Base-by-base conservation (phyloP, 805 yeast genomes). In the Sungouiella thailandica region DNA sequence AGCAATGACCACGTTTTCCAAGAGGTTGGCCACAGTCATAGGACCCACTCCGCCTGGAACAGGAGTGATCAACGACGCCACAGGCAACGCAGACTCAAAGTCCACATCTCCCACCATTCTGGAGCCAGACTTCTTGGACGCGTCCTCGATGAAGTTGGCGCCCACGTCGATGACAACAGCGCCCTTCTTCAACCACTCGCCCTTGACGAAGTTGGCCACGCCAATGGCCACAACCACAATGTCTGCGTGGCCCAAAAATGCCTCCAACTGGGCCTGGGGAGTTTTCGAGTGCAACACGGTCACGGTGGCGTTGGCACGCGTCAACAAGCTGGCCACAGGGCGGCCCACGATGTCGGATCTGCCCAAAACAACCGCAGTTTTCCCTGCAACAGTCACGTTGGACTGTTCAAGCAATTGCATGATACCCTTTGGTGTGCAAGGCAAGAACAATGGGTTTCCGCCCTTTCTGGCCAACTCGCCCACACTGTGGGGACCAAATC, bases 11-110 rank as follows among this genome's bases (percentile, higher is more conserved):
- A 83, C 88, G 55, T 84, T 84, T 44, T 77, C 78, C 57, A 82
- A 74, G 36, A 84, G 65, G 77, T 80, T 80, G 17, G 93, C 93
- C 29, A 84, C 90, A 10, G 94, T 84, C 94, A 84, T 84, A 53
- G 94, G 94, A 33, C 94, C 94, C 44, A 84, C 94, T 46, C 94
- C 94, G 56, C 94, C 94, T 33, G 94, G 94, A 38, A 84, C 94
- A 7, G 94, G 94, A n/a, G 94, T 84, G 43, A 83, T 68, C 48
- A 71, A 69, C 6, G 80, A 68, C 4, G 88, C 80, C 43, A 68
- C 73, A 33, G 64, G 60, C 25, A 62, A 56, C 36, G 80, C 77
- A 23, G 71, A 60, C 30, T 70, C 77, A 44, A 69, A 82, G 37
- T 82, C 86, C 37, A 78, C 86, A 53, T 84, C 94, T 39, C 94